Evolutionary conservation across 164 flowering plant genomes (phyloP).

Genomic region (Vitis rupestris): DNA sequence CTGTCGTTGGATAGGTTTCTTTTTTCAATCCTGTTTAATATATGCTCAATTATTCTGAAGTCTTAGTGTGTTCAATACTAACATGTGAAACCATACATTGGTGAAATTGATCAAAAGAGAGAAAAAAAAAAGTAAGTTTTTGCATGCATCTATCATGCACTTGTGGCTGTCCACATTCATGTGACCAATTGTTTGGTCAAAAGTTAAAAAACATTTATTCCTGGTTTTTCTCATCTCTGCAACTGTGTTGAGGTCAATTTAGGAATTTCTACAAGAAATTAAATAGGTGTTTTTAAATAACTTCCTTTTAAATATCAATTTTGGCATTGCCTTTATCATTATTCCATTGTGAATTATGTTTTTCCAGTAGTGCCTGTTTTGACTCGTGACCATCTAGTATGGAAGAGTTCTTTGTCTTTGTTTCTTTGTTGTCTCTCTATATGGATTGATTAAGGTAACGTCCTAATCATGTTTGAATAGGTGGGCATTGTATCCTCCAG

Average conservation of each 20-base stretch:
- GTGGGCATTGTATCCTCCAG: constrained; percentile 99
- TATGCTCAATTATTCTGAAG: neutral
- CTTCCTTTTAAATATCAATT: neutral
- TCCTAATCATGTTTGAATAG: constrained; percentile 32
- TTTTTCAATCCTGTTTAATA: no score
- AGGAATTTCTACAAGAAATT: no score
- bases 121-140: no score
- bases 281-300: neutral
- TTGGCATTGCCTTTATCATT: neutral
- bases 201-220: no score
- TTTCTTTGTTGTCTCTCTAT: no score
- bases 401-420: no score
- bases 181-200: no score
- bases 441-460: neutral
- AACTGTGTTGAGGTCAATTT: no score
- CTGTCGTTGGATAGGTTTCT: neutral
- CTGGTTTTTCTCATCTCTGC: neutral
- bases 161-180: neutral
- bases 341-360: neutral
- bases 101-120: neutral
- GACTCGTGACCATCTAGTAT: no score
- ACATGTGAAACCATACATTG: neutral
- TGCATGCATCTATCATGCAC: neutral
- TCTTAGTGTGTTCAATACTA: no score
- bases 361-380: neutral